Base-by-base conservation (phyloP, 768 basidiomycete genomes). In the Mycena olivaceomarginata region DNA sequence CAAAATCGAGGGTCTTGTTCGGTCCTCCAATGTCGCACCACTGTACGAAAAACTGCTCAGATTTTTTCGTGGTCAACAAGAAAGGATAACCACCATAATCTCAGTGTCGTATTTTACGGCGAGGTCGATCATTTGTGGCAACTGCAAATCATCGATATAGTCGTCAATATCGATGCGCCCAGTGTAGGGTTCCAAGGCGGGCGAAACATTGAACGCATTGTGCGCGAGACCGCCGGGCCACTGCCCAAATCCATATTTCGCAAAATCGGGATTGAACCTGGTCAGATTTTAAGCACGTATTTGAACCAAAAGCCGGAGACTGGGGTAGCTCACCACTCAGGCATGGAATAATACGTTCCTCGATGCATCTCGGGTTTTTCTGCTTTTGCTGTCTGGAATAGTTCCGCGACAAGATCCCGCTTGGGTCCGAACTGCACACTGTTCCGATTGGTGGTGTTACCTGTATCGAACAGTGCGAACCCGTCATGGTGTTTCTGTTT, bases 401-500 rank as follows among this genome's bases (percentile, higher is more conserved):
- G 83, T 69, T 92, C 91, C 37, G 84, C 81, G 16, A 92, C 76
- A 46, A 92, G 86, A 80, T 93, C 90, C 10, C 90, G 88, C 76
- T 89, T 84, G 0, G 92, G 92, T 1, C 89, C 87, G 18, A 92
- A 85, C 63, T 89, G 77, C 10, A 90, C 86, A 31, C 89, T 89
- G 62, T 86, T 90, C 68, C 92, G 82, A 77, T 92, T 84, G 0
- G 90, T 90, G 5, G 91, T 90, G 67, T 91, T 86, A 65, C 85
- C 86, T 4, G 93, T 90, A 77, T 93, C 91, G 45, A 93, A 93
- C 2, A 93, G 80, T 1, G 85, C 85, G 73, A 89, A 92, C 0
- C 93, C 93, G 70, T 93, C 93, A 72, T 93, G 92, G 70, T 93
- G 92, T 88, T 92, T 93, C 88, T 91, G 79, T 20, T 8, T 15